Percentiles rank a stretch among this genome's conserved stretches.
phyloP scores from a whole-genome alignment of 179 eudicot genomes.

The Spinacia oleracea region DNA sequence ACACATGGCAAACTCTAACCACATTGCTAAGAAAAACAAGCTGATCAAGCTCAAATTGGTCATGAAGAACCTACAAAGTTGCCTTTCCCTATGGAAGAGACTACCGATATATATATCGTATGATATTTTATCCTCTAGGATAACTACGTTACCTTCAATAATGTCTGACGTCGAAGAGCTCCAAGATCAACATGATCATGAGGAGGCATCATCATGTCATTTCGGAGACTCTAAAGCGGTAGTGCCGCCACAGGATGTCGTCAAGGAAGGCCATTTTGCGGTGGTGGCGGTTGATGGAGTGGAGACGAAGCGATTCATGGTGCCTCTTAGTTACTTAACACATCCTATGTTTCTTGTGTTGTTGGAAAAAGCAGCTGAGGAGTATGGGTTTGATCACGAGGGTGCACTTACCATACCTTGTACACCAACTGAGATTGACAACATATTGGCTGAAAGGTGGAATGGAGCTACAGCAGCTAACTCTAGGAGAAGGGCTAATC shows the following conservation, averaged over 20 bases:
- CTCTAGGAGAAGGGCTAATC: background rate
- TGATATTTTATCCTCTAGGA: too few relatives aligned
- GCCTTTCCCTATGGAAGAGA: slow-evolving; percentile 26
- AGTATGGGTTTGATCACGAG: slow-evolving; percentile 65
- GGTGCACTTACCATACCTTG: slow-evolving; percentile 73
- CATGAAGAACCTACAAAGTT: slow-evolving; percentile 41
- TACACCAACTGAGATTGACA: slow-evolving; percentile 53
- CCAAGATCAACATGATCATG: slow-evolving; percentile 5
- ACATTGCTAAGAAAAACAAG: slow-evolving; percentile 25
- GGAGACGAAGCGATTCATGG: slow-evolving; percentile 43
- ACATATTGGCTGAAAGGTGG: slow-evolving; percentile 36
- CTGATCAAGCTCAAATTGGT: slow-evolving; percentile 34
- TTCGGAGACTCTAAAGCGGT: slow-evolving; percentile 16
- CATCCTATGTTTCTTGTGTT: slow-evolving; percentile 53
- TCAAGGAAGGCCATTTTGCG: slow-evolving; percentile 73
- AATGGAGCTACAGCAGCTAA: background rate
- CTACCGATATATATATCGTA: too few relatives aligned
- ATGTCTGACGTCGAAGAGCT: slow-evolving; percentile 23
- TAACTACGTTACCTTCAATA: too few relatives aligned
- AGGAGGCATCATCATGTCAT: background rate
- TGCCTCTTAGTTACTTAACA: slow-evolving; percentile 50
- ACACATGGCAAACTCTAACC: slow-evolving; percentile 28
- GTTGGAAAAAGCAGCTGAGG: slow-evolving; percentile 69
- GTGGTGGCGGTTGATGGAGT: slow-evolving; percentile 58
- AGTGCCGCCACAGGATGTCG: slow-evolving; percentile 51